A percentile compares a stretch with the other conserved stretches of the same genome.
phyloP scores from a whole-genome alignment of 805 yeast species.

The Yamadazyma insecticola region DNA sequence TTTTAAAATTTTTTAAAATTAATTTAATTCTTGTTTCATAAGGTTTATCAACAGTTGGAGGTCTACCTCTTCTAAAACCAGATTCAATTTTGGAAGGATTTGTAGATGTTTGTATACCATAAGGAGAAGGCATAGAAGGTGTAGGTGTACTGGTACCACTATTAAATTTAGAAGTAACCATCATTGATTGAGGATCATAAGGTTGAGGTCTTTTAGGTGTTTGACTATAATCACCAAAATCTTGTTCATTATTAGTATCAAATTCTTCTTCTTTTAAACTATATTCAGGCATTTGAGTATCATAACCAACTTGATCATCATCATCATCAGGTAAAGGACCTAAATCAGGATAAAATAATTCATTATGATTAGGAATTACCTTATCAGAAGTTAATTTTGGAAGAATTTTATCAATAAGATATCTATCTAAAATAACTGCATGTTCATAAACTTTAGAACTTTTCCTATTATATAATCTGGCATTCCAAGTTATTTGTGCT shows the following conservation, averaged over 20 bases:
- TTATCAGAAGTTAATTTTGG: conserved; percentile 45
- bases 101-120: conserved; percentile 1
- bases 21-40: conserved; percentile 90
- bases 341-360: conserved; percentile 54
- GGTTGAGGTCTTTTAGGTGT: conserved; percentile 3
- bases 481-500: conserved; percentile 87
- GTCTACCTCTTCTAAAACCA: conserved; percentile 78
- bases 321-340: conserved; percentile 60
- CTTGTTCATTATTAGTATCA: conserved; percentile 14
- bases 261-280: conserved; percentile 13
- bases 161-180: too few species aligned
- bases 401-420: conserved; percentile 41
- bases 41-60: conserved; percentile 87
- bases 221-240: conserved; percentile 10
- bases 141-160: too few species aligned
- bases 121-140: not conserved
- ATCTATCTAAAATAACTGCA: conserved; percentile 57
- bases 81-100: conserved; percentile 15
- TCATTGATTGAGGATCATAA: conserved; percentile 1
- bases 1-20: conserved; percentile 75
- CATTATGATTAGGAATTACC: conserved; percentile 26
- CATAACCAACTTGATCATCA: conserved; percentile 12
- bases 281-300: conserved; percentile 5
- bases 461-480: conserved; percentile 74
- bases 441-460: conserved; percentile 63